phyloP scores from a whole-genome alignment of 1,284 basidiomycete genomes.

The Naganishia sp. region DNA sequence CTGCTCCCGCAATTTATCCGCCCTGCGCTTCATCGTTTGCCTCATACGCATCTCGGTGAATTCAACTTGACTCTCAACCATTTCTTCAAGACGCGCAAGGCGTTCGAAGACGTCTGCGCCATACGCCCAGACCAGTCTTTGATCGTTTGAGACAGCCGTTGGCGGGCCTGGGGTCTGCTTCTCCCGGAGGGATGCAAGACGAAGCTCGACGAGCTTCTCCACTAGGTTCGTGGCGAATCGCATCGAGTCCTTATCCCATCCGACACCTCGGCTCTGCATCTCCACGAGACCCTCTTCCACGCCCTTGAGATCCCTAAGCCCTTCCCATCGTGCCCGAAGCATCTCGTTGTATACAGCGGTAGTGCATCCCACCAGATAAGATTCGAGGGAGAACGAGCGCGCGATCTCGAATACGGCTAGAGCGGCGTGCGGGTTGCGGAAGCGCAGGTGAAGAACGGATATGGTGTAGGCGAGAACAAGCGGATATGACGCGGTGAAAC shows the following conservation, averaged over 20 bases:
- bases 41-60: constrained; percentile 1
- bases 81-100: constrained; percentile 6
- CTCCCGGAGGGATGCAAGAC: constrained; percentile 6
- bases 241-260: constrained; percentile 64
- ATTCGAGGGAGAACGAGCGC: constrained; percentile 67
- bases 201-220: constrained; percentile 57
- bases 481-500: constrained; percentile 61
- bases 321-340: constrained; percentile 74
- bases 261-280: constrained; percentile 76
- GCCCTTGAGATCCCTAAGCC: constrained; percentile 73
- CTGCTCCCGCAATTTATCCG: background rate
- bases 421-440: constrained; percentile 74
- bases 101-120: constrained; percentile 14
- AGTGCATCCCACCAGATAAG: constrained; percentile 82
- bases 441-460: constrained; percentile 70
- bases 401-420: constrained; percentile 80
- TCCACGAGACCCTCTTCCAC: constrained; percentile 71
- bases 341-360: constrained; percentile 82
- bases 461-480: constrained; percentile 72
- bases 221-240: constrained; percentile 66
- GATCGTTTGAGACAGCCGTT: background rate
- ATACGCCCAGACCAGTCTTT: constrained; percentile 18
- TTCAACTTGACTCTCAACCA: constrained; percentile 29
- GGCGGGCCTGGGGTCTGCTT: background rate
- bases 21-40: background rate